Percentiles rank a stretch among this genome's conserved stretches.
Conservation (phyloP, 2,329 filamentous ascomycete genomes). For the Pseudocercospora fuligena region DNA sequence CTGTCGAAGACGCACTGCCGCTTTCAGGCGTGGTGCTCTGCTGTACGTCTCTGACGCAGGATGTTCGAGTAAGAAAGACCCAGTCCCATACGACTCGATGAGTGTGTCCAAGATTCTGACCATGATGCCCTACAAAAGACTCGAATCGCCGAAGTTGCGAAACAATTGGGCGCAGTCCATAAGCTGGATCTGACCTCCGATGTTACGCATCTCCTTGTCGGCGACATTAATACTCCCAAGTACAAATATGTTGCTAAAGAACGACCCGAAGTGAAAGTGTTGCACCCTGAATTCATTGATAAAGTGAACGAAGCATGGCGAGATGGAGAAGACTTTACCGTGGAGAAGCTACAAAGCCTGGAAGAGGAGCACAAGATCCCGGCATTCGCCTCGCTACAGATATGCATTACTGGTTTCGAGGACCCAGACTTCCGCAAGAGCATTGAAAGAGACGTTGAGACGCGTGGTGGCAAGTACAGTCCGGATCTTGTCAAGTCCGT, state of each 20-base stretch:
- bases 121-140: slow-evolving; percentile 28
- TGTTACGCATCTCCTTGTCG: slow-evolving; percentile 92
- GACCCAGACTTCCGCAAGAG: slow-evolving; percentile 68
- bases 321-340: slow-evolving; percentile 57
- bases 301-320: slow-evolving; percentile 76
- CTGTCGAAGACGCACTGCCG: slow-evolving; percentile 27
- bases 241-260: slow-evolving; percentile 94
- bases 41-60: slow-evolving; percentile 41
- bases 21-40: slow-evolving; percentile 39
- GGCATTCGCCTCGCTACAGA: slow-evolving; percentile 64
- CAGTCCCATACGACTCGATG: neutral
- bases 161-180: slow-evolving; percentile 84
- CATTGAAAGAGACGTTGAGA: slow-evolving; percentile 69
- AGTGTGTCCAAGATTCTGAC: slow-evolving; percentile 16
- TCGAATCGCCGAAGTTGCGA: slow-evolving; percentile 60
- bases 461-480: slow-evolving; percentile 81
- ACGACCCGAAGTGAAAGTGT: slow-evolving; percentile 80
- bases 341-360: slow-evolving; percentile 73
- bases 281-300: slow-evolving; percentile 83
- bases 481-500: slow-evolving; percentile 85
- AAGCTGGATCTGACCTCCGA: slow-evolving; percentile 93
- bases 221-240: slow-evolving; percentile 86
- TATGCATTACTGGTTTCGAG: slow-evolving; percentile 73
- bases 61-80: slow-evolving; percentile 39
- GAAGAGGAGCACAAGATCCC: slow-evolving; percentile 73